Evolutionary conservation across 1,139 yeast species (phyloP).

Genomic region (Hyphopichia fennica): DNA sequence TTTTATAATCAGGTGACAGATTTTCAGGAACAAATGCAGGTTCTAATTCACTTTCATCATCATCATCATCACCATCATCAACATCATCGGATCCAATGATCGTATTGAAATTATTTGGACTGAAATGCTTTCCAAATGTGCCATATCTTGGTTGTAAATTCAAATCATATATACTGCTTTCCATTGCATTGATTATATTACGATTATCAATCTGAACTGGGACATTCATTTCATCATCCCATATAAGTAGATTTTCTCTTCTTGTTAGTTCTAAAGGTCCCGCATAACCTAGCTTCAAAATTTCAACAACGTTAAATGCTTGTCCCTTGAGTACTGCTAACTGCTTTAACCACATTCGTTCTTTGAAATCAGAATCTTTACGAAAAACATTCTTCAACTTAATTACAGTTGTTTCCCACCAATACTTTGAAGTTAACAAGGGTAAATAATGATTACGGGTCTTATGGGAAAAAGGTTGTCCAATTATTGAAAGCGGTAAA

Average conservation of each 20-base stretch:
- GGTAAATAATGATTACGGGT: conserved; percentile 62
- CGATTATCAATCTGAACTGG: conserved; percentile 35
- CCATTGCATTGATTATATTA: conserved; percentile 17
- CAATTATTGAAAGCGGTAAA: conserved; percentile 62
- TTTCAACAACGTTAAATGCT: conserved; percentile 73
- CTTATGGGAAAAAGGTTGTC: conserved; percentile 61
- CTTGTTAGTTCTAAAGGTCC: conserved; percentile 71
- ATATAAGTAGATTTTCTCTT: conserved; percentile 54
- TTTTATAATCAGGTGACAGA: too few relatives aligned
- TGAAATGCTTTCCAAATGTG: background rate
- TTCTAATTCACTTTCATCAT: background rate
- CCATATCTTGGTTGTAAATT: background rate
- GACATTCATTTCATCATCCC: conserved; percentile 63
- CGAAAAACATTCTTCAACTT: conserved; percentile 50
- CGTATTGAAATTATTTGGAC: background rate
- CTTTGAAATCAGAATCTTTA: conserved; percentile 62
- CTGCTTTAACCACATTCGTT: conserved; percentile 67
- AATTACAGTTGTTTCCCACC: conserved; percentile 69
- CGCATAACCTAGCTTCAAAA: conserved; percentile 54
- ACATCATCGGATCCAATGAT: conserved; percentile 2
- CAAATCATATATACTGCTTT: conserved; percentile 20
- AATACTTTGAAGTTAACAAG: conserved; percentile 54
- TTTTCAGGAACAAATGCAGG: background rate
- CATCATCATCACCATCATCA: conserved; percentile 1
- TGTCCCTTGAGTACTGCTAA: conserved; percentile 76